phyloP scores from a whole-genome alignment of 2,329 filamentous ascomycete species.

The Teratosphaeria zuluensis region DNA sequence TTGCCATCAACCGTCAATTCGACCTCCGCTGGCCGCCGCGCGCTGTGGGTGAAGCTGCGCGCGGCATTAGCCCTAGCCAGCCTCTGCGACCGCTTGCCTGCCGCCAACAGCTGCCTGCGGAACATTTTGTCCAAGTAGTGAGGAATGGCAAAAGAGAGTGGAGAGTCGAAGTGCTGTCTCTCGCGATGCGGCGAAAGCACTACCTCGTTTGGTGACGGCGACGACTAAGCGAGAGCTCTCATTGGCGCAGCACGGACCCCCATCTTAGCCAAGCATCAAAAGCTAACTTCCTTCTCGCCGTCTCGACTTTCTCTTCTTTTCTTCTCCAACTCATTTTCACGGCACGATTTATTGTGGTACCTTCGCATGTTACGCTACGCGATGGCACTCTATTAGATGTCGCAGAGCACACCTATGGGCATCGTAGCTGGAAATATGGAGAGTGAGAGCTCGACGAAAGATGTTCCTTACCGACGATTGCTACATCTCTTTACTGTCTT shows the following conservation, averaged over 20 bases:
- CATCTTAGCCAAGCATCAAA: conserved; percentile 7
- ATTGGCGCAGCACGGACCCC: conserved; percentile 12
- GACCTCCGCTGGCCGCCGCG: conserved; percentile 73
- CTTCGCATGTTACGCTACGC: conserved; percentile 28
- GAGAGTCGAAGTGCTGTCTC: conserved; percentile 6
- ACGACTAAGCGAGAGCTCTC: neutral
- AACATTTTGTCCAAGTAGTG: neutral
- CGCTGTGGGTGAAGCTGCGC: neutral
- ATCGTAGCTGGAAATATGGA: conserved; percentile 58
- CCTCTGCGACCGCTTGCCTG: neutral
- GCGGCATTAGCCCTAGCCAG: neutral
- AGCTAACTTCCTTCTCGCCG: conserved; percentile 7
- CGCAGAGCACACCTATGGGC: conserved; percentile 48
- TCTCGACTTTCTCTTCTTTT: conserved; percentile 22
- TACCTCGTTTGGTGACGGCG: conserved; percentile 1
- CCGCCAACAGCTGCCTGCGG: neutral
- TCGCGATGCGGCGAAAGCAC: conserved; percentile 5
- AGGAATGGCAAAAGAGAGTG: neutral
- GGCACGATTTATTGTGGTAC: conserved; percentile 59
- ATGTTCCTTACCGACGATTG: conserved; percentile 54
- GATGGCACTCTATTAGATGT: conserved; percentile 53
- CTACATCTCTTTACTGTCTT: conserved; percentile 5
- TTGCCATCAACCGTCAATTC: conserved; percentile 95
- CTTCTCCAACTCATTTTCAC: conserved; percentile 47
- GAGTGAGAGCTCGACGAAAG: conserved; percentile 43